Conservation (phyloP, 306 rosid species). For the Medicago arabica region DNA sequence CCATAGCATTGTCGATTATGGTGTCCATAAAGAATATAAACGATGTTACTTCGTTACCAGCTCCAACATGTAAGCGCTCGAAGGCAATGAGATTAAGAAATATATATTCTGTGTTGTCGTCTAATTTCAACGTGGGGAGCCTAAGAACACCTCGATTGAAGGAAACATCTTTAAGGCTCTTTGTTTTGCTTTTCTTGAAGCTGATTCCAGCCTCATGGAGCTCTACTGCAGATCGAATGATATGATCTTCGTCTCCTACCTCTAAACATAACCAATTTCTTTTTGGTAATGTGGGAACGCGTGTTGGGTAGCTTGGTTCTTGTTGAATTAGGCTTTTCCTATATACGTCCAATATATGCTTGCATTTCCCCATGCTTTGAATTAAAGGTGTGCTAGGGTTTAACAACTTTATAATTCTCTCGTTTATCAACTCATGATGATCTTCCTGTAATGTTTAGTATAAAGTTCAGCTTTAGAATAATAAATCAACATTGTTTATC, state of each 20-base stretch:
- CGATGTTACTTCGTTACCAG: constrained; percentile 48
- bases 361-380: constrained; percentile 34
- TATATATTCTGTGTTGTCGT: constrained; percentile 43
- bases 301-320: constrained; percentile 16
- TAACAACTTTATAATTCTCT: constrained; percentile 41
- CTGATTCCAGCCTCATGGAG: constrained; percentile 53
- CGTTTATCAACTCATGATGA: constrained; percentile 26
- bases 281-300: not conserved
- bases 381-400: not conserved
- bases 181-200: constrained; percentile 34
- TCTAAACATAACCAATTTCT: not conserved
- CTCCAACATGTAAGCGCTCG: constrained; percentile 52
- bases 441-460: constrained; percentile 33
- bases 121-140: constrained; percentile 45
- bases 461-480: too few relatives aligned
- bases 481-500: too few relatives aligned
- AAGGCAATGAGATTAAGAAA: constrained; percentile 56
- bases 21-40: constrained; percentile 53
- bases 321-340: constrained; percentile 38
- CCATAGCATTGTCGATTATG: constrained; percentile 46
- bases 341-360: constrained; percentile 50
- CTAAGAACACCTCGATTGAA: constrained; percentile 37
- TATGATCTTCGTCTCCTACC: not conserved
- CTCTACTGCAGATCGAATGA: constrained; percentile 45
- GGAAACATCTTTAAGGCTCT: constrained; percentile 48